Conservation (phyloP, 495 filamentous ascomycete species). For the Neurospora sp. region DNA sequence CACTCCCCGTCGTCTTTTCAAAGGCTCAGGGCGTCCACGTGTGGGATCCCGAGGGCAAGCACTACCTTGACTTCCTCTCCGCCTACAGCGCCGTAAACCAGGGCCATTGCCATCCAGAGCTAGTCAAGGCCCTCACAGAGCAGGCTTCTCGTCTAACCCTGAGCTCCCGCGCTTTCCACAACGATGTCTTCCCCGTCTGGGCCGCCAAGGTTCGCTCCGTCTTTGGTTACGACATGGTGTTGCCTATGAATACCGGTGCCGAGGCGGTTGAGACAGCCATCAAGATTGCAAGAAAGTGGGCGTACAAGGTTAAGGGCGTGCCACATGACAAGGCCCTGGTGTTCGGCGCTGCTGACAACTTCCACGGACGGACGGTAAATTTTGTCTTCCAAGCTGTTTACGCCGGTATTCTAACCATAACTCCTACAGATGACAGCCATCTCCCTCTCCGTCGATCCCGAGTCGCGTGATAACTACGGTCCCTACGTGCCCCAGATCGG, state of each 20-base stretch:
- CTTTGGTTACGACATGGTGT: constrained; percentile 96
- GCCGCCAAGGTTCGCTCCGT: constrained; percentile 76
- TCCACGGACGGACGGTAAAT: constrained; percentile 89
- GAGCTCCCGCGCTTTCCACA: constrained; percentile 94
- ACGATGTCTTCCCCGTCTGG: constrained; percentile 96
- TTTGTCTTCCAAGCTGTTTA: not conserved
- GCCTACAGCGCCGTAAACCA: constrained; percentile 98
- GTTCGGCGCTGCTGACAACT: constrained; percentile 81
- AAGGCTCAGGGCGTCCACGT: constrained; percentile 74
- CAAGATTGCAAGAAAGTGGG: constrained; percentile 98
- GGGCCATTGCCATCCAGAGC: constrained; percentile 94
- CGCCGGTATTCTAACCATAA: not conserved
- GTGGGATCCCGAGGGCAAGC: constrained; percentile 94
- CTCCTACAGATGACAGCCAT: constrained; percentile 73
- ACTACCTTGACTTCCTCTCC: constrained; percentile 96
- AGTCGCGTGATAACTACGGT: constrained; percentile 94
- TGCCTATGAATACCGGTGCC: constrained; percentile 98
- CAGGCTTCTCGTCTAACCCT: constrained; percentile 87
- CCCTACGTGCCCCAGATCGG: constrained; percentile 88
- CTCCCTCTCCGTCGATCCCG: constrained; percentile 86
- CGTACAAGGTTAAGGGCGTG: constrained; percentile 92
- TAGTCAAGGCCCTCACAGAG: constrained; percentile 79
- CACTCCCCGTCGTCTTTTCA: constrained; percentile 85
- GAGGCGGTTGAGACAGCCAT: constrained; percentile 98
- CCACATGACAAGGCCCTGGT: constrained; percentile 75